phyloP scores from a whole-genome alignment of 495 filamentous ascomycete genomes.

The Aspergillus asperescens region DNA sequence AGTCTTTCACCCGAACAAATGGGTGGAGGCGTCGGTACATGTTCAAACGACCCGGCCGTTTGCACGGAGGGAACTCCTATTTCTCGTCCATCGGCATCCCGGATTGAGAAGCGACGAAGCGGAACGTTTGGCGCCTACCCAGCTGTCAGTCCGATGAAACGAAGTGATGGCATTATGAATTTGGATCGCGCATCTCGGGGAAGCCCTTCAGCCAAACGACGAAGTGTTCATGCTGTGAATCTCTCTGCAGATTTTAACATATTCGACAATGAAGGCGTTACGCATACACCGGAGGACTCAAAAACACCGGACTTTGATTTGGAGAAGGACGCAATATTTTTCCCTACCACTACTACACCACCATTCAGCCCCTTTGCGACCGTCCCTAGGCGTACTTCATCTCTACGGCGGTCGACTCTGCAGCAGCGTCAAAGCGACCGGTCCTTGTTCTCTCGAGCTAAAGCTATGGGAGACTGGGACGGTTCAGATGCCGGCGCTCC shows the following conservation, averaged over 20 bases:
- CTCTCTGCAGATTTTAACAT: constrained; percentile 62
- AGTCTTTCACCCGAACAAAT: constrained; percentile 39
- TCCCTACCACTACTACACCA: constrained; percentile 25
- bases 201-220: constrained; percentile 80
- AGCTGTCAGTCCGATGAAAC: constrained; percentile 82
- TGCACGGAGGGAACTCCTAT: constrained; percentile 42
- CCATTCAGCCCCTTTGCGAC: constrained; percentile 39
- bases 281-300: constrained; percentile 18
- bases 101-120: constrained; percentile 45
- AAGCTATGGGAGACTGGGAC: constrained; percentile 32
- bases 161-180: constrained; percentile 86
- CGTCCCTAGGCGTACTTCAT: constrained; percentile 54
- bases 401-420: constrained; percentile 77
- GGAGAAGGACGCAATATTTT: constrained; percentile 24
- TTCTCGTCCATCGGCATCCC: constrained; percentile 42
- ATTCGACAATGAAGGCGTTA: constrained; percentile 49
- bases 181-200: constrained; percentile 70
- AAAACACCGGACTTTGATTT: constrained; percentile 23
- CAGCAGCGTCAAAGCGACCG: constrained; percentile 71
- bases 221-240: constrained; percentile 68
- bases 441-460: constrained; percentile 50
- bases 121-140: constrained; percentile 45
- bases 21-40: constrained; percentile 31
- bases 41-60: constrained; percentile 37
- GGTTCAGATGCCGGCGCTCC: constrained; percentile 28